Conservation (phyloP, 768 basidiomycete genomes). For the Suillus luteus region DNA sequence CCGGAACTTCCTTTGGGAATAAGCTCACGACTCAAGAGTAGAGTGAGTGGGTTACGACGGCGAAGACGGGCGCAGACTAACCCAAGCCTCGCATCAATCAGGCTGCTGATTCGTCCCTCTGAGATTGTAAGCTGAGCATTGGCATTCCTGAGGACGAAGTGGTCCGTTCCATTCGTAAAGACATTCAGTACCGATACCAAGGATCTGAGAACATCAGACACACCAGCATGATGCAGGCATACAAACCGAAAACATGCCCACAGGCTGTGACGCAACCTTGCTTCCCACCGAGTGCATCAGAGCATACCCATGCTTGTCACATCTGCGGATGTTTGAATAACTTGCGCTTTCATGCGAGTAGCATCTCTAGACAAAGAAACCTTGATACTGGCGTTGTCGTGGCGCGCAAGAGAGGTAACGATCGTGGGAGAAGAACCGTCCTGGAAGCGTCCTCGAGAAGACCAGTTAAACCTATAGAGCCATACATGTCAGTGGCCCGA, state of each 20-base stretch:
- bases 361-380: conserved; percentile 55
- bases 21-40: conserved; percentile 69
- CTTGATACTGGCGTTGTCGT: conserved; percentile 75
- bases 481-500: too few relatives aligned
- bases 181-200: conserved; percentile 4
- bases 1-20: conserved; percentile 73
- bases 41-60: neutral
- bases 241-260: conserved; percentile 49
- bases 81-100: conserved; percentile 75
- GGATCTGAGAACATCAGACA: conserved; percentile 18
- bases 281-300: conserved; percentile 58
- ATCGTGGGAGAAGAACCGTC: conserved; percentile 49
- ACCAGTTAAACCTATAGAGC: too few relatives aligned
- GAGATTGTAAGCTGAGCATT: conserved; percentile 76
- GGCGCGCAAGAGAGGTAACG: conserved; percentile 56
- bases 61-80: conserved; percentile 36
- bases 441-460: conserved; percentile 78
- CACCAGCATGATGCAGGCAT: conserved; percentile 71
- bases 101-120: conserved; percentile 81
- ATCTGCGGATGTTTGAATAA: conserved; percentile 67
- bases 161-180: conserved; percentile 62
- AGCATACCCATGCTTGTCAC: conserved; percentile 68
- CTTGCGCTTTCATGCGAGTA: conserved; percentile 47
- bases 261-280: conserved; percentile 34
- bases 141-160: conserved; percentile 73